Conservation (phyloP, 1,284 basidiomycete genomes). For the Gomphus sp. region DNA sequence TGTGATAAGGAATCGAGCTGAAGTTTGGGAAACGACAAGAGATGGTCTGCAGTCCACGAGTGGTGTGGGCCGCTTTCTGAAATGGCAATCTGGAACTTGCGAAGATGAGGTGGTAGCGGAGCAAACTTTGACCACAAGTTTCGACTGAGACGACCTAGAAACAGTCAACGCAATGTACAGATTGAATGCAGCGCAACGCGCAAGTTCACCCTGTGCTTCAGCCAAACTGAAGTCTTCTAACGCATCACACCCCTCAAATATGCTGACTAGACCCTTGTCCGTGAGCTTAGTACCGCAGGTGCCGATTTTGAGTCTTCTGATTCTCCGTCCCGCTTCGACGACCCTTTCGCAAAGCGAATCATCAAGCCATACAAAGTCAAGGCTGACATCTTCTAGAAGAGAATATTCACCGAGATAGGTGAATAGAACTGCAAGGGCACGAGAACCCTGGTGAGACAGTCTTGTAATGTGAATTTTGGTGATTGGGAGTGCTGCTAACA, state of each 20-base stretch:
- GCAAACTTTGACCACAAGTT: slow-evolving; percentile 25
- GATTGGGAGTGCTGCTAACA: slow-evolving; percentile 21
- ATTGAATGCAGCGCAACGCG: neutral
- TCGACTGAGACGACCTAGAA: slow-evolving; percentile 26
- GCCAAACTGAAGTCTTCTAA: slow-evolving; percentile 24
- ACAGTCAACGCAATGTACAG: neutral
- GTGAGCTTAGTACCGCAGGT: slow-evolving; percentile 29
- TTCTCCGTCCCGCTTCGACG: slow-evolving; percentile 20
- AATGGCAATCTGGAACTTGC: slow-evolving; percentile 21
- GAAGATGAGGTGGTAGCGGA: slow-evolving; percentile 19
- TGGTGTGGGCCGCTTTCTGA: slow-evolving; percentile 26
- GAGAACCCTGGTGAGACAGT: slow-evolving; percentile 27
- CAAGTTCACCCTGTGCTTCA: slow-evolving; percentile 27
- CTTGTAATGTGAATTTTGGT: slow-evolving; percentile 23
- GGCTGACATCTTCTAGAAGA: slow-evolving; percentile 20
- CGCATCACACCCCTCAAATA: slow-evolving; percentile 26
- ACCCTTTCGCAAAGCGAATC: slow-evolving; percentile 26
- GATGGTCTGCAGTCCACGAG: slow-evolving; percentile 31
- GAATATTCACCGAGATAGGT: slow-evolving; percentile 19
- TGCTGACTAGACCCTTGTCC: slow-evolving; percentile 23
- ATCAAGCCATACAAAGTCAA: slow-evolving; percentile 31
- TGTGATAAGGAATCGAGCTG: slow-evolving; percentile 19
- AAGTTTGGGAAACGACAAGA: slow-evolving; percentile 24
- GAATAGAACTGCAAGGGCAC: slow-evolving; percentile 21
- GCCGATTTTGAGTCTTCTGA: slow-evolving; percentile 21